Conservation (phyloP, 2,329 filamentous ascomycete species). For the Pseudocercospora pini-densiflorae region DNA sequence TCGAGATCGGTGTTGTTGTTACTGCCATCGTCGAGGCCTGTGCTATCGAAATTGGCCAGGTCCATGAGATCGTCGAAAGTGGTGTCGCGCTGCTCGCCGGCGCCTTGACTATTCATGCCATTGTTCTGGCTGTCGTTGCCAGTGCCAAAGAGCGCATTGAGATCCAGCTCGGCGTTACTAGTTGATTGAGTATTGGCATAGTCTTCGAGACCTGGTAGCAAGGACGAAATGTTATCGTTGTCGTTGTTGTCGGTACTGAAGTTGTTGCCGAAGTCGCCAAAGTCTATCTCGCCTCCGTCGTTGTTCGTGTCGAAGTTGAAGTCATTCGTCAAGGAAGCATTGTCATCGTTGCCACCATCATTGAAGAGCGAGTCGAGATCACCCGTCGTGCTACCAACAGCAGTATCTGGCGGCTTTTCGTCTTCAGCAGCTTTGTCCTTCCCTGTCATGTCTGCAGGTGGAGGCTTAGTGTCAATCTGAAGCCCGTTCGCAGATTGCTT, state of each 20-base stretch:
- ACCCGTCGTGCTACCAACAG: slow-evolving; percentile 29
- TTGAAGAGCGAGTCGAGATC: slow-evolving; percentile 44
- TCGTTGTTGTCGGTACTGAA: slow-evolving; percentile 32
- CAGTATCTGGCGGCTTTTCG: slow-evolving; percentile 35
- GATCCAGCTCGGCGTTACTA: slow-evolving; percentile 33
- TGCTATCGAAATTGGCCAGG: slow-evolving; percentile 39
- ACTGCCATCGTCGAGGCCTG: slow-evolving; percentile 23
- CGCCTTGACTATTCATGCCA: slow-evolving; percentile 22
- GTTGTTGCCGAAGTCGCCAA: slow-evolving; percentile 35
- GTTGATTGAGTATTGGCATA: slow-evolving; percentile 42
- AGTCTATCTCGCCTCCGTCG: slow-evolving; percentile 38
- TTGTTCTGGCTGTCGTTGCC: slow-evolving; percentile 19
- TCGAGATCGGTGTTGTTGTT: slow-evolving; percentile 22
- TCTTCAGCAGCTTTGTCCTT: slow-evolving; percentile 23
- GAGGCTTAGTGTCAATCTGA: slow-evolving; percentile 18
- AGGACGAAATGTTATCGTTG: slow-evolving; percentile 41
- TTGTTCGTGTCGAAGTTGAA: slow-evolving; percentile 26
- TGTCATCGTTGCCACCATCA: slow-evolving; percentile 31
- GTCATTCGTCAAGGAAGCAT: slow-evolving; percentile 22
- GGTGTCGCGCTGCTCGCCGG: slow-evolving; percentile 30
- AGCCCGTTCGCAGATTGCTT: slow-evolving; percentile 16
- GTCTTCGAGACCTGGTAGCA: slow-evolving; percentile 48
- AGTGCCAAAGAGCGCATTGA: slow-evolving; percentile 34
- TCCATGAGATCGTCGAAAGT: slow-evolving; percentile 44
- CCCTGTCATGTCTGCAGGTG: slow-evolving; percentile 11